Base-by-base conservation (phyloP, 2,329 filamentous ascomycete genomes). In the Pestalotiopsis sp. region DNA sequence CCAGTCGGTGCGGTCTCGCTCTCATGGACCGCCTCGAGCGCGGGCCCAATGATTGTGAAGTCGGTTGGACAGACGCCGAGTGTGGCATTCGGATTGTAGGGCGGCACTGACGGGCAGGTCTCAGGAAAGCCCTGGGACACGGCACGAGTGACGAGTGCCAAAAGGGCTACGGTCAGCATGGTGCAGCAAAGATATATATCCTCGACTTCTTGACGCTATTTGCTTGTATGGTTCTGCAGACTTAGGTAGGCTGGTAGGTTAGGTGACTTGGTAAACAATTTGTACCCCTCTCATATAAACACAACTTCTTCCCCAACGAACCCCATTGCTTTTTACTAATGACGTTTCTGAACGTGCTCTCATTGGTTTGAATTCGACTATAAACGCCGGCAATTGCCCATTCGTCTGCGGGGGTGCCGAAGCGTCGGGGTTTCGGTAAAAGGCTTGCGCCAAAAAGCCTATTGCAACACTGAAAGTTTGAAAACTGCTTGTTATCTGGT, bases 11-110 rank as follows among this genome's bases (percentile, higher is more conserved):
- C 74, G 17, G 71, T 70, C 52, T 74, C 71, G 48, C 76, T 80
- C 59, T 81, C 77, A 66, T 82, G 79, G 5, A 81, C 74, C 2
- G 78, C 73, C 68, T 81, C 73, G 1, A 81, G 71, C 17, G 70
- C 66, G 26, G 76, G 73, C 6, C 79, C 79, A 14, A 79, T 75
- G 30, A 81, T 71, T 66, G 71, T 75, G 69, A 79, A 81, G 71
- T 81, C 79, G 5, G 35, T 52, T 38, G 65, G 56, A 24, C 65
- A 66, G 3, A 62, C 39, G n/a, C 65, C 20, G 64, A 62, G 17
- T 0, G 65, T 61, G 11, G 57, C 24, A 39, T 63, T 66, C 9
- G 65, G 59, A 30, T 44, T 62, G 10, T 38, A 35, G 4, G 58
- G 38, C 14, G 44, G 39, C 39, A 40, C 40, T 1, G 57, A 1